phyloP scores from a whole-genome alignment of 306 rosid genomes.

The Begonia peltatifolia region DNA sequence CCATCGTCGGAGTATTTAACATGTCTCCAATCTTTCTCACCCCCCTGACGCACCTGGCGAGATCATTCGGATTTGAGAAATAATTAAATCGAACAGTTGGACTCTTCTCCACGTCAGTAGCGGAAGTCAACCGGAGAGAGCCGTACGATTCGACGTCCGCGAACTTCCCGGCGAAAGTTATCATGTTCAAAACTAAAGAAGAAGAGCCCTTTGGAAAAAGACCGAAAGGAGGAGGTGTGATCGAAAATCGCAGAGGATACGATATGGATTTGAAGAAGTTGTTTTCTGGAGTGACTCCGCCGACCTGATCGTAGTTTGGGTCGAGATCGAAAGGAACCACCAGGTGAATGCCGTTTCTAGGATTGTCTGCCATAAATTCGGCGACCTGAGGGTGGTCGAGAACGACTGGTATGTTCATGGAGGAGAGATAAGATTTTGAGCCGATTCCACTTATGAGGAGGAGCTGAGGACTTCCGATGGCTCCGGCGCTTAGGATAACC shows the following conservation, averaged over 20 bases:
- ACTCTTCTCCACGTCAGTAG: not conserved
- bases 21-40: conserved; percentile 1
- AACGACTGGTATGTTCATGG: conserved; percentile 8
- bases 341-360: not conserved
- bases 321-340: conserved; percentile 1
- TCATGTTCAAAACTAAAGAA: not conserved
- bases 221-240: not conserved
- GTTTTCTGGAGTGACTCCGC: not conserved
- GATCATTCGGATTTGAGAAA: conserved; percentile 1
- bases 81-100: conserved; percentile 7
- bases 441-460: conserved; percentile 16
- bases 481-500: conserved; percentile 16
- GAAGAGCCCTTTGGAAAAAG: conserved; percentile 1
- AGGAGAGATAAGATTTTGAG: conserved; percentile 9
- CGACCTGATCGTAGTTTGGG: not conserved
- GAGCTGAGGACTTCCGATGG: conserved; percentile 23
- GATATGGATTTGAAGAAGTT: not conserved
- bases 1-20: conserved; percentile 1
- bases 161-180: not conserved
- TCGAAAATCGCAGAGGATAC: not conserved
- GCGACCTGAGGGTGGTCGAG: conserved; percentile 5
- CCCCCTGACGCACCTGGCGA: conserved; percentile 3
- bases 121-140: conserved; percentile 1
- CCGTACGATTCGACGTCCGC: not conserved
- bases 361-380: conserved; percentile 12